These are phyloP conservation scores for Aspergillus egyptiacus DNA, from an alignment of 495 filamentous ascomycete genomes.

Conservation along the genomic window DNA sequence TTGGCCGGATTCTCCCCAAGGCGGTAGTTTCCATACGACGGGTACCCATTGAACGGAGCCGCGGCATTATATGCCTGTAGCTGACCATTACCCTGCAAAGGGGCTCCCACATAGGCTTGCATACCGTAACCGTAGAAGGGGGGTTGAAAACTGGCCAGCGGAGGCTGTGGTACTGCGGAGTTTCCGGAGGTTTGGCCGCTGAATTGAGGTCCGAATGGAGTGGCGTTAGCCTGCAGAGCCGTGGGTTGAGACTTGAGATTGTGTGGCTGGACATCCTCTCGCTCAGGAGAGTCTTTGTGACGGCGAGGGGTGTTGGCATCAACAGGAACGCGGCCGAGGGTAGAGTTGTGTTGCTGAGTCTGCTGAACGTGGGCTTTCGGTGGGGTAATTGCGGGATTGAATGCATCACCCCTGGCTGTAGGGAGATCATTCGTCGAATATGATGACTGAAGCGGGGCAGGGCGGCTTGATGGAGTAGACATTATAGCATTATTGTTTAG, in stretches of 20 bases:
- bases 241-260: slow-evolving; percentile 52
- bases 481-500: slow-evolving; percentile 23
- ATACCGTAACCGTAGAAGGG: slow-evolving; percentile 32
- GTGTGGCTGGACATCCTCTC: slow-evolving; percentile 36
- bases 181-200: slow-evolving; percentile 19
- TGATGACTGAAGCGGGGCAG: slow-evolving; percentile 60
- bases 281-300: slow-evolving; percentile 56
- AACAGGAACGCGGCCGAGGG: slow-evolving; percentile 68
- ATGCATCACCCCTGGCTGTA: slow-evolving; percentile 63
- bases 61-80: slow-evolving; percentile 23
- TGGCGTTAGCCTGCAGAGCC: slow-evolving; percentile 69
- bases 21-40: slow-evolving; percentile 31
- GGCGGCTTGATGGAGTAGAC: slow-evolving; percentile 27
- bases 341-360: slow-evolving; percentile 78
- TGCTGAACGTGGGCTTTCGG: slow-evolving; percentile 65
- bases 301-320: slow-evolving; percentile 56
- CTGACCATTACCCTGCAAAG: slow-evolving; percentile 24
- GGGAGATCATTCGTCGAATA: slow-evolving; percentile 88
- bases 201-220: slow-evolving; percentile 56
- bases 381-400: slow-evolving; percentile 47
- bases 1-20: slow-evolving; percentile 28
- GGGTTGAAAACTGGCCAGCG: slow-evolving; percentile 23
- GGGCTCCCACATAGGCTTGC: slow-evolving; percentile 29
- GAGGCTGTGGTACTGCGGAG: slow-evolving; percentile 17
- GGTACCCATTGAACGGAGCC: slow-evolving; percentile 24